Evolutionary conservation across 2,329 filamentous ascomycete genomes (phyloP).

Genomic region (Aspergillus fumigatiaffinis): DNA sequence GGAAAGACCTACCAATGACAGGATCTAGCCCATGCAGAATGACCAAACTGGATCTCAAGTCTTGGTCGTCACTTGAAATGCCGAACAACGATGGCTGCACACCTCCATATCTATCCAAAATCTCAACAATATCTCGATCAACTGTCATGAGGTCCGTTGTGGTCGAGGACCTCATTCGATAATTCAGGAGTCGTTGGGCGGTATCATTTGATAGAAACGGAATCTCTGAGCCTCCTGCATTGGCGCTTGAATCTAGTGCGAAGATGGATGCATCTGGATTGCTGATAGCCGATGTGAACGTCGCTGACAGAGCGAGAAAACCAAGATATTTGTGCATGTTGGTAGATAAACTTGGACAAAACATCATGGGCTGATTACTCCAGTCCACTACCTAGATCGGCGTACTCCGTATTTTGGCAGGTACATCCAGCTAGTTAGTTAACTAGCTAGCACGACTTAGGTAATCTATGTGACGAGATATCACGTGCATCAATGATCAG

Average conservation of each 20-base stretch:
- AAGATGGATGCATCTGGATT: constrained; percentile 25
- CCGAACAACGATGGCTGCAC: constrained; percentile 50
- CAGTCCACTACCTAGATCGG: neutral
- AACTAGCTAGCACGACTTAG: neutral
- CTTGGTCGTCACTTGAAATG: constrained; percentile 16
- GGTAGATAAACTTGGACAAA: neutral
- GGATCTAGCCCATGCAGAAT: constrained; percentile 56
- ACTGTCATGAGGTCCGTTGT: constrained; percentile 37
- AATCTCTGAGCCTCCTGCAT: constrained; percentile 1
- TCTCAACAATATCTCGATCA: constrained; percentile 50
- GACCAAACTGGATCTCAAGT: constrained; percentile 29
- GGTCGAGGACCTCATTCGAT: constrained; percentile 49
- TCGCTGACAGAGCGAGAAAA: constrained; percentile 25
- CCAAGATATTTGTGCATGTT: constrained; percentile 26
- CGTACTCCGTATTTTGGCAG: neutral
- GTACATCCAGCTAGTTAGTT: neutral
- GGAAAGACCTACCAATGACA: constrained; percentile 55
- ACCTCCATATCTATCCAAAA: constrained; percentile 60
- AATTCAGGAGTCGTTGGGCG: constrained; percentile 39
- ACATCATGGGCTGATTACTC: constrained; percentile 1
- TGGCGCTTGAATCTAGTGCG: constrained; percentile 21
- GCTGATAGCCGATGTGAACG: constrained; percentile 21
- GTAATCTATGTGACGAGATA: neutral
- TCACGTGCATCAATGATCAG: neutral
- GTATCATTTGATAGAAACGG: constrained; percentile 24